phyloP scores from a whole-genome alignment of 2,329 filamentous ascomycete species.

The Magnaporthiopsis incrustans region DNA sequence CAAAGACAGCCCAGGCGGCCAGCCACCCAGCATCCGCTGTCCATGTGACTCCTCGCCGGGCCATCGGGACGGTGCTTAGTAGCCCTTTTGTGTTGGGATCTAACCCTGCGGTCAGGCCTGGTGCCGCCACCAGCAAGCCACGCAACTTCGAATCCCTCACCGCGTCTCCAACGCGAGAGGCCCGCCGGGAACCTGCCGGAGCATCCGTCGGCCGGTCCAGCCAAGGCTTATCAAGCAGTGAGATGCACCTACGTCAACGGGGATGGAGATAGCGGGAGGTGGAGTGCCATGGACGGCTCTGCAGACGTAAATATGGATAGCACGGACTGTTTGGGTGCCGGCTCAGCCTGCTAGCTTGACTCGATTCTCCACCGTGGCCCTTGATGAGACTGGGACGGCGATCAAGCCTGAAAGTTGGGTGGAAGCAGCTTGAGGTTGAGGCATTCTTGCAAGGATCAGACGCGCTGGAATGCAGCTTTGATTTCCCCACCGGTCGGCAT shows the following conservation, averaged over 20 bases:
- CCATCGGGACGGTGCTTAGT: not conserved
- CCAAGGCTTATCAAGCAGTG: not conserved
- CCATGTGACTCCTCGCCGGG: not conserved
- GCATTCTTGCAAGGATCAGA: no score
- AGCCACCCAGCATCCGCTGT: not conserved
- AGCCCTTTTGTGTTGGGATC: not conserved
- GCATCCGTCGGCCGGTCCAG: not conserved
- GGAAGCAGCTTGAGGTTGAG: no score
- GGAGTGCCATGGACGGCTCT: not conserved
- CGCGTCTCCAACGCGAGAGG: not conserved
- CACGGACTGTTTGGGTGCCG: no score
- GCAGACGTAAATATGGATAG: not conserved
- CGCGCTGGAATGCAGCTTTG: no score
- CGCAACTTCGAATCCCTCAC: not conserved
- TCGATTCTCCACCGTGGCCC: no score
- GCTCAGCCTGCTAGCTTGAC: no score
- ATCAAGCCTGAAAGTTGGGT: no score
- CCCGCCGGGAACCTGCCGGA: not conserved
- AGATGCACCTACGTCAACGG: not conserved
- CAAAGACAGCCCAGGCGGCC: not conserved
- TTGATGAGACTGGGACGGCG: no score
- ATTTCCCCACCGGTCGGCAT: no score
- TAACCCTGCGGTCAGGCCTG: not conserved
- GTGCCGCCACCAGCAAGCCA: not conserved
- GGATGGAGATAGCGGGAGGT: not conserved